Conservation (phyloP, 371 early-diverging fungal genomes). For the Apophysomyces trapeziformis region DNA sequence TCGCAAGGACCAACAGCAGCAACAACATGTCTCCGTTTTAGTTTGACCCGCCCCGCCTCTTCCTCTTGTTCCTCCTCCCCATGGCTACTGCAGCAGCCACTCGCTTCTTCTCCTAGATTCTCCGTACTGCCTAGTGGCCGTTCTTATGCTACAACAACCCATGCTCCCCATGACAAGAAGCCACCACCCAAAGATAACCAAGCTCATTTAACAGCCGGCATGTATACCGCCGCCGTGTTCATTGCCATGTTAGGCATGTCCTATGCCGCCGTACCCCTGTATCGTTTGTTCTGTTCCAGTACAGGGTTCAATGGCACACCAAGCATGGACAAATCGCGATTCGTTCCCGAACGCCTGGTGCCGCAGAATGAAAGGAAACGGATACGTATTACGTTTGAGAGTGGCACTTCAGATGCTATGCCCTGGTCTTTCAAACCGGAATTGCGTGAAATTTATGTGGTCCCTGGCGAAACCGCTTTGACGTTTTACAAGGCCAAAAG, state of each 20-base stretch:
- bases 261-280: constrained; percentile 96
- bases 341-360: constrained; percentile 64
- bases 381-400: constrained; percentile 85
- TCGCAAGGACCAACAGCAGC: background rate
- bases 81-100: constrained; percentile 1
- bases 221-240: constrained; percentile 84
- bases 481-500: constrained; percentile 97
- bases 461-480: constrained; percentile 96
- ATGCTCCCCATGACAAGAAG: too few species aligned
- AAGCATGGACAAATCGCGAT: constrained; percentile 59
- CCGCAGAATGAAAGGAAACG: constrained; percentile 61
- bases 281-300: constrained; percentile 90
- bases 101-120: too few species aligned
- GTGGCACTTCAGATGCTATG: constrained; percentile 80
- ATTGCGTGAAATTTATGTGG: constrained; percentile 80
- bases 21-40: background rate
- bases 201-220: constrained; percentile 39
- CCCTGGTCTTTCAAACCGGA: constrained; percentile 94
- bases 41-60: too few species aligned
- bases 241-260: constrained; percentile 87
- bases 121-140: too few species aligned
- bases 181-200: constrained; percentile 28
- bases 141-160: too few species aligned
- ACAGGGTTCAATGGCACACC: constrained; percentile 94
- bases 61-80: too few species aligned